Evolutionary conservation across 1,284 basidiomycete genomes (phyloP).

Genomic region (Apiotrichum brassicae): DNA sequence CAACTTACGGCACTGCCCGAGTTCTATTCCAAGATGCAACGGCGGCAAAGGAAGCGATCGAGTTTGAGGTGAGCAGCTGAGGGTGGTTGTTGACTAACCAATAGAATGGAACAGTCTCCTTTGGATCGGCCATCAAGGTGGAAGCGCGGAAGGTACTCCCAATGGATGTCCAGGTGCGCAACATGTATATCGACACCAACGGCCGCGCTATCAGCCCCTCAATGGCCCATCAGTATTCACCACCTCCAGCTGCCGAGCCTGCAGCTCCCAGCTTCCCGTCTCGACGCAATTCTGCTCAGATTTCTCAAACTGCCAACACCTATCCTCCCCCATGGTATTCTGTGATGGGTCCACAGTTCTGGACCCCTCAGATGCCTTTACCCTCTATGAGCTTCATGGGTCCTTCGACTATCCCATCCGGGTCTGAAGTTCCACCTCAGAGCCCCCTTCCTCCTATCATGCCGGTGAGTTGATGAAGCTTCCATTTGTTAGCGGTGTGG

Average conservation of each 20-base stretch:
- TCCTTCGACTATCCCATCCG: neutral
- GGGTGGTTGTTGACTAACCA: too few species aligned
- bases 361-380: neutral
- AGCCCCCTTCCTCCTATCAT: neutral
- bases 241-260: constrained; percentile 3
- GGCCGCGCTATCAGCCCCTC: constrained; percentile 29
- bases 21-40: constrained; percentile 24
- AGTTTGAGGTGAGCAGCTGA: constrained; percentile 30
- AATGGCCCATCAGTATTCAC: constrained; percentile 25
- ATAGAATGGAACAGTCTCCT: constrained; percentile 25
- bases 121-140: constrained; percentile 27
- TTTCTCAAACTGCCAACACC: neutral
- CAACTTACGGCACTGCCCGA: constrained; percentile 23
- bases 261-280: neutral
- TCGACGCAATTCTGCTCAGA: neutral
- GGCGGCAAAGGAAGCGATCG: constrained; percentile 24
- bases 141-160: constrained; percentile 27
- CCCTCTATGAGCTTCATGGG: neutral
- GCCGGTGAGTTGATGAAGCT: constrained; percentile 1
- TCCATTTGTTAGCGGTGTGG: too few species aligned
- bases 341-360: neutral
- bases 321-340: neutral
- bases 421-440: neutral
- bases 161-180: constrained; percentile 26
- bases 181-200: constrained; percentile 27